Evolutionary conservation across 1,139 yeast genomes (phyloP).

Genomic region (Suhomyces yuchorum): DNA sequence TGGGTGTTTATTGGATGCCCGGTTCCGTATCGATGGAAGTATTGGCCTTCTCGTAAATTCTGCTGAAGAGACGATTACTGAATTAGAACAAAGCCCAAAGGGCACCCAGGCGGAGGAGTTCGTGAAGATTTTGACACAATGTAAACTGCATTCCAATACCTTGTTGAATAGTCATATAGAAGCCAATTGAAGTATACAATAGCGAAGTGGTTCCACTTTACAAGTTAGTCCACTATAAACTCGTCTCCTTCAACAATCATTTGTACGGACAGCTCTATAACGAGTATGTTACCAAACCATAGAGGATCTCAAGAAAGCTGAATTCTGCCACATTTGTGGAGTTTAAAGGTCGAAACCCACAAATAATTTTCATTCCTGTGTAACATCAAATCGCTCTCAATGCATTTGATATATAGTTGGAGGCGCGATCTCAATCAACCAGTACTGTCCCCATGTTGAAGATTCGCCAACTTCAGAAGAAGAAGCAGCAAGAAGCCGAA

Average conservation of each 20-base stretch:
- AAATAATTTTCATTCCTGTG: neutral
- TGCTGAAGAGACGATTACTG: neutral
- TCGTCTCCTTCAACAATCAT: no score
- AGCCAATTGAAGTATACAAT: neutral
- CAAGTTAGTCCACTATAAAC: no score
- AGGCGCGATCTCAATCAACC: neutral
- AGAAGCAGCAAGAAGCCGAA: slow-evolving; percentile 50
- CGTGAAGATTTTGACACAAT: neutral
- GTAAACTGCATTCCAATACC: neutral
- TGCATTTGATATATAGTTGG: neutral
- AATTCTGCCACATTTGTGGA: no score
- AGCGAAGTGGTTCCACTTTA: no score
- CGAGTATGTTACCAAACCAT: no score
- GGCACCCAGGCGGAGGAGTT: neutral
- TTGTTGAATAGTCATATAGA: neutral
- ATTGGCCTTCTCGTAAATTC: neutral
- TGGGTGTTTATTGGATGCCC: slow-evolving; percentile 1
- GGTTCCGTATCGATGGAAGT: neutral
- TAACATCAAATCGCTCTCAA: neutral
- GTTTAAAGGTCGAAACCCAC: no score
- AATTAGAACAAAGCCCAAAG: neutral
- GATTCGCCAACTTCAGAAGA: slow-evolving; percentile 60
- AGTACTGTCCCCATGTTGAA: slow-evolving; percentile 31
- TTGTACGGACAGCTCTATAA: no score
- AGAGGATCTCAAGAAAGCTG: no score